phyloP scores from a whole-genome alignment of 148 eudicot genomes.

The Rhododendron vialii region DNA sequence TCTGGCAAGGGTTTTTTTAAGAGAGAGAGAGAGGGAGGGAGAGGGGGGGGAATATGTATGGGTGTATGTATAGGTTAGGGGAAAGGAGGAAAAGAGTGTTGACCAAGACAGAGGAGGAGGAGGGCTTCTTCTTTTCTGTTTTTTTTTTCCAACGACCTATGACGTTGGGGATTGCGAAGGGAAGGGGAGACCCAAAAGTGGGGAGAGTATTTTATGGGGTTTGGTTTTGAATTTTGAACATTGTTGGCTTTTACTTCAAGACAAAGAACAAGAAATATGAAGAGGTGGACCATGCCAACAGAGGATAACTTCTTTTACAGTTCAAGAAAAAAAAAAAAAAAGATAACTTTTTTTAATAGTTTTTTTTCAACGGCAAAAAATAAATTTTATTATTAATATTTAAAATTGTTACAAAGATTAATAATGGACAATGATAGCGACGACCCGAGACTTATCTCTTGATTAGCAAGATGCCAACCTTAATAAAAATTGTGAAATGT shows the following conservation, averaged over 20 bases:
- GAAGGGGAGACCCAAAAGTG: neutral
- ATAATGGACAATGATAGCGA: too few species aligned
- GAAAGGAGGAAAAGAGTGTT: neutral
- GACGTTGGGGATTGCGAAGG: neutral
- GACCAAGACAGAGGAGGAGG: neutral
- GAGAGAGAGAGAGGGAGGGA: neutral
- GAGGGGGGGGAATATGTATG: neutral
- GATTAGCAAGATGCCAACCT: too few species aligned
- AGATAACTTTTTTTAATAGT: too few species aligned
- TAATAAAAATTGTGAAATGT: too few species aligned
- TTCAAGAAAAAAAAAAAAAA: too few species aligned
- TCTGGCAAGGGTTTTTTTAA: slow-evolving; percentile 1
- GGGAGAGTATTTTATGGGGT: neutral
- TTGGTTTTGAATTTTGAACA: neutral
- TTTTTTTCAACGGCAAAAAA: too few species aligned
- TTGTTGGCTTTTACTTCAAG: neutral
- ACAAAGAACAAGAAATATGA: too few species aligned
- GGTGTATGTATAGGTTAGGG: neutral
- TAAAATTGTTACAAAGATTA: too few species aligned
- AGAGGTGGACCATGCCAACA: too few species aligned
- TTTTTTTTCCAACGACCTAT: neutral
- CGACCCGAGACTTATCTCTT: too few species aligned
- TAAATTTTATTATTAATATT: too few species aligned
- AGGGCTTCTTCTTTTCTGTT: neutral
- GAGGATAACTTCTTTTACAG: too few species aligned